Conservation (phyloP, 2,329 filamentous ascomycete species). For the Aureobasidium sp. region DNA sequence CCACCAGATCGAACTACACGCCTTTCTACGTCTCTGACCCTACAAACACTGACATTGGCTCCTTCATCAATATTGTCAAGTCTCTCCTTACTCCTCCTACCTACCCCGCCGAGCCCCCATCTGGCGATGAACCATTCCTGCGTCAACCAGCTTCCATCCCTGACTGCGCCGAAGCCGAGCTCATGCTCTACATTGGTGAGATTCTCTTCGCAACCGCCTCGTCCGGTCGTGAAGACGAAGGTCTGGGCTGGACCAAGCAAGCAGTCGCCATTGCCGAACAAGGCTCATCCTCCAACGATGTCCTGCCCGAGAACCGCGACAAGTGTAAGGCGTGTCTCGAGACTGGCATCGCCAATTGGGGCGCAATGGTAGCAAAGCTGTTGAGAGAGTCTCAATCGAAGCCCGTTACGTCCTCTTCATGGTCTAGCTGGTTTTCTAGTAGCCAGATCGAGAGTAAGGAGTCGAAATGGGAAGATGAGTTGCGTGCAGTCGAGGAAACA, state of each 20-base stretch:
- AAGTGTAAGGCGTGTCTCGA: slow-evolving; percentile 70
- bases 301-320: slow-evolving; percentile 37
- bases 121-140: slow-evolving; percentile 59
- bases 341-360: slow-evolving; percentile 74
- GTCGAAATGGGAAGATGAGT: slow-evolving; percentile 10
- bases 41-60: slow-evolving; percentile 19
- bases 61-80: slow-evolving; percentile 28
- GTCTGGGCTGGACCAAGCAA: slow-evolving; percentile 66
- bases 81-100: slow-evolving; percentile 18
- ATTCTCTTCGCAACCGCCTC: slow-evolving; percentile 68
- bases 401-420: slow-evolving; percentile 9
- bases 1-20: slow-evolving; percentile 11
- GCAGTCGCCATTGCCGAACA: slow-evolving; percentile 8
- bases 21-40: neutral
- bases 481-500: slow-evolving; percentile 17
- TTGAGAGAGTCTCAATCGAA: slow-evolving; percentile 44
- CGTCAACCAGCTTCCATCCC: slow-evolving; percentile 50
- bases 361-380: slow-evolving; percentile 59
- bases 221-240: slow-evolving; percentile 51
- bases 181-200: slow-evolving; percentile 88
- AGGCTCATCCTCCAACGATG: neutral
- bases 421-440: slow-evolving; percentile 17
- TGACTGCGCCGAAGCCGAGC: slow-evolving; percentile 73
- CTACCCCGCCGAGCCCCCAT: slow-evolving; percentile 63
- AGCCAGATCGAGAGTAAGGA: slow-evolving; percentile 17